Evolutionary conservation across 2,329 filamentous ascomycete species (phyloP), one percentile per base, ranked within the genome.

Genomic region (Phaeosphaeriaceae sp.): DNA sequence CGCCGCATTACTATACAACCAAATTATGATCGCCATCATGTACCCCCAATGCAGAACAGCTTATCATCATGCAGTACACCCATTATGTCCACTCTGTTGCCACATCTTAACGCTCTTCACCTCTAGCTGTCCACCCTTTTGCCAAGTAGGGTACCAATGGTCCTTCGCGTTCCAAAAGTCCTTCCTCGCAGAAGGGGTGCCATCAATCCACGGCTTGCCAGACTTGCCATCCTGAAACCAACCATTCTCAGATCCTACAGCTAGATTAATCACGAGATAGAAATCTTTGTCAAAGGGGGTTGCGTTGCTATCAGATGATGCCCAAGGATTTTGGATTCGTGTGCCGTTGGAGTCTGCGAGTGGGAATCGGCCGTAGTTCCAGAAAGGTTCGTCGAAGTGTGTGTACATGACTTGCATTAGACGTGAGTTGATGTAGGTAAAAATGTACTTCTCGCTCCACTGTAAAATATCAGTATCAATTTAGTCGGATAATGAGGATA

Each of bases 401-500:
- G 83, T 87, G 77, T 92, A 95, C 54, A 91, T 81, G 42, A 93
- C 89, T 71, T 93, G 89, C 21, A 92, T 79, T 16, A 95, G 83
- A 11, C 88, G 86, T 37, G 83, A 87, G 79, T 94, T 88, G 77
- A 95, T 81, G 70, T 92, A 95, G 18, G 89, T 92, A 77, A 93
- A 95, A 51, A 94, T 77, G 72, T 95, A 94, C 73, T 92, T 93
- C 62, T 93, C 83, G 42, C 85, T 91, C 90, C 90, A 95, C 74
- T 72, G 16, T 13, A 11, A 26, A 11, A 37, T 20, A n/a, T 63
- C 44, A 58, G 44, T 30, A 12, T 18, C 8, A 38, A 17, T 37
- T 32, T 11, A 42, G 4, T 16, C 6, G 12, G 8, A 17, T 5
- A 6, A 9, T 28, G 30, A n/a, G 21, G 11, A 12, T 39, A 4